Conservation (phyloP, 345 rosid genomes). For the Citrus australasica region DNA sequence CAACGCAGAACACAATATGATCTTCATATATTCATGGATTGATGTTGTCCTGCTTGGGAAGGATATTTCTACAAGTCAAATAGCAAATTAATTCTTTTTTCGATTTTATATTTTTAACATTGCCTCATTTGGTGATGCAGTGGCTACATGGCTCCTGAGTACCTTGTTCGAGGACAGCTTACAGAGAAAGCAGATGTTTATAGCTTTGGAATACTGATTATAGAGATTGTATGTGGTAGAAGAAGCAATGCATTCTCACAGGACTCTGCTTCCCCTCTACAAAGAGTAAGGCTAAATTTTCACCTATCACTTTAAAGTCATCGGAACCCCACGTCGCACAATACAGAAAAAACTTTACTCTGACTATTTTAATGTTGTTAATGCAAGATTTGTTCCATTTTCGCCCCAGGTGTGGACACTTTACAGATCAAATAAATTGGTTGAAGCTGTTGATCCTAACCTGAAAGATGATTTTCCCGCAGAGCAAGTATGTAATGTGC, state of each 20-base stretch:
- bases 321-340: neutral
- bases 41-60: neutral
- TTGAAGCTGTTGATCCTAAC: slow-evolving; percentile 32
- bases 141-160: slow-evolving; percentile 63
- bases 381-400: neutral
- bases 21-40: neutral
- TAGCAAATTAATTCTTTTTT: neutral
- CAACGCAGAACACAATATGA: neutral
- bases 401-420: slow-evolving; percentile 46
- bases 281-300: slow-evolving; percentile 27
- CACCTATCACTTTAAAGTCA: neutral
- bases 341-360: neutral
- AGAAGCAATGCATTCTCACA: slow-evolving; percentile 31
- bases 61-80: neutral
- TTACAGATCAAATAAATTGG: slow-evolving; percentile 32
- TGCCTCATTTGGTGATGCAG: slow-evolving; percentile 19
- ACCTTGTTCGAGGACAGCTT: slow-evolving; percentile 46
- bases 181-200: slow-evolving; percentile 58
- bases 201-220: slow-evolving; percentile 44
- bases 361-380: neutral
- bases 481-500: slow-evolving; percentile 28
- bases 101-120: neutral
- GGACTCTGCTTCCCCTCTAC: slow-evolving; percentile 37
- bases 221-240: slow-evolving; percentile 42
- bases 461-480: slow-evolving; percentile 25